Percentiles rank a stretch among this genome's conserved stretches.
Conservation (phyloP, 164 flowering plant genomes). For the Euptelea pleiosperma region DNA sequence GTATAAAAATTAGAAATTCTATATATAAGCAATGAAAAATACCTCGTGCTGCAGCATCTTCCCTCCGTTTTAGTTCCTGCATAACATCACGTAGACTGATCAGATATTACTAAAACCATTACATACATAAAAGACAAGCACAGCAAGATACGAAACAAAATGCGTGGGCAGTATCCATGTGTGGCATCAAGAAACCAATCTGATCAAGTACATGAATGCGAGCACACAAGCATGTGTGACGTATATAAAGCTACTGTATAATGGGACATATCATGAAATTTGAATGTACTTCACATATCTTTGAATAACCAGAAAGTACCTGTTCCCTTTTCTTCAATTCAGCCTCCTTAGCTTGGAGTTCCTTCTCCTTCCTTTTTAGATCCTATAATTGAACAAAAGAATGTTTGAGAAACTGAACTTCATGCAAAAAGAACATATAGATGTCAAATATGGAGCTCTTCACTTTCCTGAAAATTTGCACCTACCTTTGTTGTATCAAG, state of each 20-base stretch:
- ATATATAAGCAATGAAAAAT: neutral
- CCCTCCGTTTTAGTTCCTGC: slow-evolving; percentile 82
- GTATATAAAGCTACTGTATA: too few relatives aligned
- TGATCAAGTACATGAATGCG: neutral
- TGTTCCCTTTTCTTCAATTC: slow-evolving; percentile 83
- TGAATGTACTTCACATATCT: neutral
- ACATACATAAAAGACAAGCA: neutral
- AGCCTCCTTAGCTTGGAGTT: slow-evolving; percentile 86
- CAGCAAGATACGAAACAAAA: neutral
- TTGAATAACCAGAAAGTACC: slow-evolving; percentile 36
- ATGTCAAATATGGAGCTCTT: too few relatives aligned
- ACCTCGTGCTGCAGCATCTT: slow-evolving; percentile 97
- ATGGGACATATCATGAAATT: too few relatives aligned
- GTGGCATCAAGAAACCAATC: neutral
- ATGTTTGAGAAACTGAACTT: slow-evolving; percentile 9
- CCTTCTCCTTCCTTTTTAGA: slow-evolving; percentile 80
- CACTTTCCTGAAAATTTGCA: neutral
- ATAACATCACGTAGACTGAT: slow-evolving; percentile 14
- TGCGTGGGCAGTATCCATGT: neutral
- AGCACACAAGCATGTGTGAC: too few relatives aligned
- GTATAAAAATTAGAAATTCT: neutral
- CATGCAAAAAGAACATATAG: neutral
- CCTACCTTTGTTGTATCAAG: slow-evolving; percentile 53
- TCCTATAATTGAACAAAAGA: slow-evolving; percentile 40
- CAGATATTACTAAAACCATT: neutral